Percentiles rank a stretch among this genome's conserved stretches.
Evolutionary conservation across 495 filamentous ascomycete genomes (phyloP).

Genomic region (Lepraria neglecta): DNA sequence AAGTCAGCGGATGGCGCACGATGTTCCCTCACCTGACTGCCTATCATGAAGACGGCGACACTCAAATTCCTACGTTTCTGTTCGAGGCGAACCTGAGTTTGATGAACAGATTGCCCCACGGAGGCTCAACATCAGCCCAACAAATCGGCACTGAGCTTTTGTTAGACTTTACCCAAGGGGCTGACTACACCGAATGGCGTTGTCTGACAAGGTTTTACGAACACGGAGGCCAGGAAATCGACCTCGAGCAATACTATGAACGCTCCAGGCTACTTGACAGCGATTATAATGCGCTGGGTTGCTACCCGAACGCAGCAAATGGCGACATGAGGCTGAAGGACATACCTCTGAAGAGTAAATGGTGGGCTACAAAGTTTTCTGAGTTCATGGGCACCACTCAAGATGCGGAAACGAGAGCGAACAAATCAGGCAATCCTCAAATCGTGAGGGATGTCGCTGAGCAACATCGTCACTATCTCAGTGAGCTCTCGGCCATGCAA

Average conservation of each 20-base stretch:
- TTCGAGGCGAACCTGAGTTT: constrained; percentile 45
- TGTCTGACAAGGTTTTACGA: constrained; percentile 12
- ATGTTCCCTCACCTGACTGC: constrained; percentile 42
- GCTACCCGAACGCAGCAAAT: background rate
- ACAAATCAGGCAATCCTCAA: constrained; percentile 36
- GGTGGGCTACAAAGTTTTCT: constrained; percentile 46
- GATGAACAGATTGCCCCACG: constrained; percentile 36
- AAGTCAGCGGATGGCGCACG: constrained; percentile 40
- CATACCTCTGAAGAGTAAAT: constrained; percentile 42
- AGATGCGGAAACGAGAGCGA: constrained; percentile 31
- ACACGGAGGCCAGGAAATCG: background rate
- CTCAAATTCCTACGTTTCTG: constrained; percentile 45
- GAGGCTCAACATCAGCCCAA: background rate
- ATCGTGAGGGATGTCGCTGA: constrained; percentile 36
- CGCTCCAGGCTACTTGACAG: background rate
- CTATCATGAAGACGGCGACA: constrained; percentile 35
- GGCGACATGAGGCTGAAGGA: constrained; percentile 20
- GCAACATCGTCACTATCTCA: constrained; percentile 37
- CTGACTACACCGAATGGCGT: constrained; percentile 12
- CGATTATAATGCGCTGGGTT: constrained; percentile 4
- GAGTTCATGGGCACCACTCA: constrained; percentile 36
- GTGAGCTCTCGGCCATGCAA: constrained; percentile 45
- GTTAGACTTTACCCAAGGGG: constrained; percentile 13
- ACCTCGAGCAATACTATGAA: background rate
- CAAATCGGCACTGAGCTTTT: constrained; percentile 8